Evolutionary conservation across 768 basidiomycete species (phyloP).

Genomic region (Podaxis sp.): DNA sequence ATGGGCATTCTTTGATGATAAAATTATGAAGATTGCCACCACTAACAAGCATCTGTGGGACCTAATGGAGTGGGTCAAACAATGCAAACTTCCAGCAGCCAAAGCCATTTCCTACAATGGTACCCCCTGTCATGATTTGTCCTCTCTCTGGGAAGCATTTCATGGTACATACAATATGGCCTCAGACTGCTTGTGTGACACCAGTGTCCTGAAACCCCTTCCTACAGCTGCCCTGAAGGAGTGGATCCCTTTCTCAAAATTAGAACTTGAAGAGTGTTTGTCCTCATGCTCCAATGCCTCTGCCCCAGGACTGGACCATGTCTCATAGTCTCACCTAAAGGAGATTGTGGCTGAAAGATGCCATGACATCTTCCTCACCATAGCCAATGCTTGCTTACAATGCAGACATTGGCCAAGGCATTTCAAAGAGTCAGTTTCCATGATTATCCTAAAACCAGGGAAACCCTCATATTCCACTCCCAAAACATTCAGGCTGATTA

Average conservation of each 20-base stretch:
- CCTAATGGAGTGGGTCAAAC: conserved; percentile 22
- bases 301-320: no score
- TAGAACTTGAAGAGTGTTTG: no score
- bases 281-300: no score
- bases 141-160: conserved; percentile 11
- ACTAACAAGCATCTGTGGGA: conserved; percentile 20
- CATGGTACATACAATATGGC: conserved; percentile 16
- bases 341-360: no score
- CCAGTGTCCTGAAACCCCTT: no score
- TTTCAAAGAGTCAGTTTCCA: no score
- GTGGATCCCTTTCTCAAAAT: no score
- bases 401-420: not conserved
- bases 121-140: conserved; percentile 1
- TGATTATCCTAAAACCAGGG: conserved; percentile 19
- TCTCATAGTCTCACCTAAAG: no score
- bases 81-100: conserved; percentile 13
- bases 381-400: no score
- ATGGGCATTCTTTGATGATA: conserved; percentile 18
- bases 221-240: no score
- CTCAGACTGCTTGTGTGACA: no score
- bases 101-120: conserved; percentile 16
- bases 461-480: conserved; percentile 10
- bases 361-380: no score
- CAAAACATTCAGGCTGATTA: not conserved
- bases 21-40: conserved; percentile 14